Conservation (phyloP, 352 stramenopile genomes). For the Halophytophthora polymorphica region DNA sequence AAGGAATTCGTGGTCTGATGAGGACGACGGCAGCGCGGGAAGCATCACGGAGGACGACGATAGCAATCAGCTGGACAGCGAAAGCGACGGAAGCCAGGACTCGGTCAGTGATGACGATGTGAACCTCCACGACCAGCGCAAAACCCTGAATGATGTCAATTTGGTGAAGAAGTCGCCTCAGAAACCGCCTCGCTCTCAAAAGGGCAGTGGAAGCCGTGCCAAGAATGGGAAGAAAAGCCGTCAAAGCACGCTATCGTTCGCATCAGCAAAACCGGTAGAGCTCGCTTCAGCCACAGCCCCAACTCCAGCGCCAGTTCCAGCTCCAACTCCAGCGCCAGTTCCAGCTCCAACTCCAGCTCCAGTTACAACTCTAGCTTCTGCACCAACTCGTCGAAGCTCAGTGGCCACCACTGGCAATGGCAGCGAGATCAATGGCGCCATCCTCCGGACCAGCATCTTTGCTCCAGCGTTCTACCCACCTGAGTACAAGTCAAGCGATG, state of each 20-base stretch:
- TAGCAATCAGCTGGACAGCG: conserved; percentile 34
- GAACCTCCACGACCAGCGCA: conserved; percentile 3
- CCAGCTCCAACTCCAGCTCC: too few species aligned
- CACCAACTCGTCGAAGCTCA: conserved; percentile 1
- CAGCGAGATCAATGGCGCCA: conserved; percentile 3
- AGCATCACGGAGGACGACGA: conserved; percentile 24
- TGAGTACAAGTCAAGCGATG: conserved; percentile 14
- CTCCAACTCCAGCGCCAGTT: neutral
- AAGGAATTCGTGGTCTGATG: conserved; percentile 26
- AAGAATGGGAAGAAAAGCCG: conserved; percentile 26
- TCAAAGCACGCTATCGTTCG: conserved; percentile 37
- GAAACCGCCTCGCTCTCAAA: conserved; percentile 12
- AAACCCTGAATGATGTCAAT: conserved; percentile 5
- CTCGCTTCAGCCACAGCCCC: neutral
- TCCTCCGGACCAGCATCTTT: conserved; percentile 38
- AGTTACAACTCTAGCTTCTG: neutral
- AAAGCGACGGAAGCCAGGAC: conserved; percentile 32
- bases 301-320: neutral
- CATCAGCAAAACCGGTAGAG: conserved; percentile 6
- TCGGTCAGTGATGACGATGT: conserved; percentile 20
- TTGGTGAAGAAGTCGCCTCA: conserved; percentile 22
- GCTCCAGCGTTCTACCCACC: conserved; percentile 23
- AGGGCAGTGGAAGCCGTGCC: conserved; percentile 3
- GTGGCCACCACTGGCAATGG: conserved; percentile 5
- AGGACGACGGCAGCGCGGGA: conserved; percentile 16